Evolutionary conservation across 2,329 filamentous ascomycete species (phyloP).

Genomic region (Taxawa tesnikishii): DNA sequence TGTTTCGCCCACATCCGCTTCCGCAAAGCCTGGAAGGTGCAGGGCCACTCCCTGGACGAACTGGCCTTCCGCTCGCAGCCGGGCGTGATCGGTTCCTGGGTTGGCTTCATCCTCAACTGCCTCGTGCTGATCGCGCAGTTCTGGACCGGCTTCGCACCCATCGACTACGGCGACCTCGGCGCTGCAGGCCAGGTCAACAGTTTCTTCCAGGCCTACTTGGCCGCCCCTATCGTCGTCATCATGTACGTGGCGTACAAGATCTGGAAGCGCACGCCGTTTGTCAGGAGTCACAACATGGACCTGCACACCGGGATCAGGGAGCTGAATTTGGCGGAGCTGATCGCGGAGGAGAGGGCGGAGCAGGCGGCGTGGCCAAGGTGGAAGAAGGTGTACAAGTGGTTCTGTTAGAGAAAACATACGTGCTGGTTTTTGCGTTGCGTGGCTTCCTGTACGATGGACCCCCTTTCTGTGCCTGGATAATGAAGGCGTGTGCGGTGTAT

Average conservation of each 20-base stretch:
- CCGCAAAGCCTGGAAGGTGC: constrained; percentile 47
- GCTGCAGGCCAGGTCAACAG: constrained; percentile 39
- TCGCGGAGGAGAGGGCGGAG: constrained; percentile 72
- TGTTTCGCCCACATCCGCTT: constrained; percentile 55
- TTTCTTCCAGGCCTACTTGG: constrained; percentile 66
- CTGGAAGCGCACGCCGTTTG: constrained; percentile 54
- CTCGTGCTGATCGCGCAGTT: constrained; percentile 64
- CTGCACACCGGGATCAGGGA: constrained; percentile 75
- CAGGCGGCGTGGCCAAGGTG: constrained; percentile 38
- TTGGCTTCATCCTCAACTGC: constrained; percentile 64
- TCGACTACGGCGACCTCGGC: constrained; percentile 41
- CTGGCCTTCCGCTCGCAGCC: constrained; percentile 72
- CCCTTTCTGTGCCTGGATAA: too few relatives aligned
- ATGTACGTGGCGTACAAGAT: constrained; percentile 70
- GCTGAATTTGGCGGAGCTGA: constrained; percentile 65
- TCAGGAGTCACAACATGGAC: constrained; percentile 67
- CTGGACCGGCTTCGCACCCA: constrained; percentile 72
- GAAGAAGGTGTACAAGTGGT: constrained; percentile 37
- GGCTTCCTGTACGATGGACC: too few relatives aligned
- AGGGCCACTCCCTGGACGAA: constrained; percentile 56
- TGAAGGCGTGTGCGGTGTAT: too few relatives aligned
- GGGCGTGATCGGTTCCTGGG: constrained; percentile 66
- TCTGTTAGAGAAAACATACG: constrained; percentile 31
- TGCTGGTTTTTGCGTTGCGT: too few relatives aligned
- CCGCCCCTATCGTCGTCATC: constrained; percentile 49